Percentiles rank a stretch among this genome's conserved stretches.
Conservation (phyloP, 331 rosid species). For the Prunus yedoensis region DNA sequence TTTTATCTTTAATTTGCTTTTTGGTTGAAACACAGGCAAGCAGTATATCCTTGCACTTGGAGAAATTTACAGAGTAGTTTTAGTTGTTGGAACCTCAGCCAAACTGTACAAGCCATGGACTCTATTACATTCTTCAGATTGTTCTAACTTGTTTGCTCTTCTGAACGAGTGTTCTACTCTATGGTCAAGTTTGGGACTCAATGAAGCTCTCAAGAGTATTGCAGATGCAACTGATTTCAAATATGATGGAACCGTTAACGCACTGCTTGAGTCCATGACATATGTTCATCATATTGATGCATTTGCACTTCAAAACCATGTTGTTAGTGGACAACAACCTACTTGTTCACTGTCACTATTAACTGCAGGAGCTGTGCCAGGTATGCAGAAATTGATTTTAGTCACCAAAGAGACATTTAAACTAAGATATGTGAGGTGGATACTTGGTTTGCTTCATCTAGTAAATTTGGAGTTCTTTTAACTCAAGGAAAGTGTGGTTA, state of each 20-base stretch:
- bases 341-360: constrained; percentile 69
- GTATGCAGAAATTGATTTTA: constrained; percentile 35
- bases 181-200: constrained; percentile 82
- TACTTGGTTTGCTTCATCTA: not conserved
- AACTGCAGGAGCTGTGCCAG: constrained; percentile 63
- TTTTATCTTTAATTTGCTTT: constrained; percentile 12
- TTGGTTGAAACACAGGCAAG: constrained; percentile 49
- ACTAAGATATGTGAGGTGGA: not conserved
- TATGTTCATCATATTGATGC: constrained; percentile 54
- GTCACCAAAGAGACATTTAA: not conserved
- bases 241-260: constrained; percentile 29
- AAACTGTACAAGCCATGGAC: constrained; percentile 74
- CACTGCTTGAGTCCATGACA: constrained; percentile 56
- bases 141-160: constrained; percentile 43
- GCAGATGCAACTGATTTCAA: constrained; percentile 37
- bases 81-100: constrained; percentile 62
- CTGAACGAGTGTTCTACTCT: constrained; percentile 53
- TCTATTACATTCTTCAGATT: constrained; percentile 43
- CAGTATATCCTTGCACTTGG: constrained; percentile 67
- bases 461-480: not conserved
- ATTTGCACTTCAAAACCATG: constrained; percentile 45
- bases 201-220: constrained; percentile 58
- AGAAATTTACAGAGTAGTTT: constrained; percentile 79
- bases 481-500: not conserved
- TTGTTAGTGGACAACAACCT: constrained; percentile 53